Evolutionary conservation across 345 rosid genomes (phyloP), one percentile per base, ranked within the genome.

Genomic region (Stellera chamaejasme): DNA sequence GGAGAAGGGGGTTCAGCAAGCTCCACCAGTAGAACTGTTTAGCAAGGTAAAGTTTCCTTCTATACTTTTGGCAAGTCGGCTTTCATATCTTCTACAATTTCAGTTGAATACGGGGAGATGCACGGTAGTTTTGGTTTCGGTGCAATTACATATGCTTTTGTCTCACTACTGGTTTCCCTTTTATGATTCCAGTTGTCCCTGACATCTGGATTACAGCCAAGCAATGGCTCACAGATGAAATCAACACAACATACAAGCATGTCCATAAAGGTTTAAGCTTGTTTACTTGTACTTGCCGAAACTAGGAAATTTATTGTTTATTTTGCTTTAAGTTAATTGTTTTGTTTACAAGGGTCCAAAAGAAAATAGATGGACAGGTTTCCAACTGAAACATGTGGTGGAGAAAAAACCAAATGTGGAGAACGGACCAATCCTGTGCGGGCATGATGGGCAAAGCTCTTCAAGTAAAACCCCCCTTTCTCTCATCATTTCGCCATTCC

Each of bases 21-120:
- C 80, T 77, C 79, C 75, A 16, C 96, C 99, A 6, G 57, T 72
- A 26, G 99, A 93, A 36, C 92, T 89, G 66, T 87, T 89, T 66
- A 83, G 86, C 62, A 93, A 87, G 97, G 99, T 93, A 79, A 64
- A 53, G 39, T 43, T 55, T 56, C 46, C 19, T 44, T 32, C 9
- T 32, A 32, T 32, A 32, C 39, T 32, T 5, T 32, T 32, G 39
- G 39, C 39, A 8, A 32, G 39, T 32, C 9, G 39, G 39, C 39
- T 32, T 32, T 32, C 9, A 32, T 32, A 4, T 32, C 39, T 8
- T 32, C 39, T 32, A 19, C 23, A 0, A 19, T 19, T 32, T 32
- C 39, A 4, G 39, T 5, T 32, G 9, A 32, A 32, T 32, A 2
- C 3, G 39, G 39, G 3, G 9, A 32, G 39, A 32, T 32, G 39